Evolutionary conservation across 495 filamentous ascomycete genomes (phyloP), one percentile per base, ranked within the genome.

Genomic region (Aspergillus indologenus): DNA sequence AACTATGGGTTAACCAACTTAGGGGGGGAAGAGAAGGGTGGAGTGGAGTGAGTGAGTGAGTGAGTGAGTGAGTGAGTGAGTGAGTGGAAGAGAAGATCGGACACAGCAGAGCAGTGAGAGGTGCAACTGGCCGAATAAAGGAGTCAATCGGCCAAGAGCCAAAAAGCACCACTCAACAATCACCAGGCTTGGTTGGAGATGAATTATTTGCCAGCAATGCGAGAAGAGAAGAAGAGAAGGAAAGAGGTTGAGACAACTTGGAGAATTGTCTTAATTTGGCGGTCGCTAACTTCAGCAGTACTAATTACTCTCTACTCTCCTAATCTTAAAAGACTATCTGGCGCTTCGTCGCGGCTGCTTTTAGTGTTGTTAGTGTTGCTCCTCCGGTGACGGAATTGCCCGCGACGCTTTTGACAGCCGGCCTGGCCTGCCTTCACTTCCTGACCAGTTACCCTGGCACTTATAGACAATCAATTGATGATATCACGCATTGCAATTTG

Each of bases 211-310:
- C n/a, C n/a, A n/a, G 44, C 7, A 44, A 24, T 42, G 2, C n/a
- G 21, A 40, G n/a, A 31, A 11, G 31, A 56, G 17, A 56, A 20
- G n/a, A 45, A 56, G 26, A 29, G 4, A 29, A 9, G 9, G 9
- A 29, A 3, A 29, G 26, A 29, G 26, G 9, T 9, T 4, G 26
- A 29, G 26, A 29, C 26, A 29, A n/a, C n/a, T n/a, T n/a, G n/a
- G n/a, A n/a, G n/a, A n/a, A n/a, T 54, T 54, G 23, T 11, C 23
- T 34, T 40, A 9, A 34, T 53, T 34, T 19, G 34, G 54, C 40
- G 42, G 53, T 58, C 56, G 53, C 53, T 57, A 57, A 57, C 47
- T 26, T n/a, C n/a, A n/a, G n/a, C n/a, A n/a, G n/a, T n/a, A n/a
- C n/a, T n/a, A n/a, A n/a, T n/a, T n/a, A n/a, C n/a, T n/a, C n/a